A percentile compares a stretch with the other conserved stretches of the same genome.
These are phyloP conservation scores for Starmerella vaccinii DNA, from an alignment of 805 yeast species.

Conservation along the genomic window DNA sequence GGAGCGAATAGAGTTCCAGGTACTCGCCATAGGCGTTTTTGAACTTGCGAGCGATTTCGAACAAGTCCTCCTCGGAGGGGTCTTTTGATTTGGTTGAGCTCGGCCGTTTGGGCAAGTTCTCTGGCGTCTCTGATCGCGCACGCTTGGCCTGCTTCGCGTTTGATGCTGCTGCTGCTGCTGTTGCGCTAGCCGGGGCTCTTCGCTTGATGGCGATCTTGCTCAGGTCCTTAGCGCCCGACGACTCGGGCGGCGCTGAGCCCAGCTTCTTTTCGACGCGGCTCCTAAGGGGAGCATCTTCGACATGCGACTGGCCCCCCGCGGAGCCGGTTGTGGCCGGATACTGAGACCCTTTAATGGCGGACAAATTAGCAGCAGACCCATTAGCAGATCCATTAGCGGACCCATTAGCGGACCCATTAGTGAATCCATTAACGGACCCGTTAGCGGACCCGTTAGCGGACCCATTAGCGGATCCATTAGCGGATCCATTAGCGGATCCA, in stretches of 20 bases:
- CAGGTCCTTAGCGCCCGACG: not conserved
- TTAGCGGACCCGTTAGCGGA: not conserved
- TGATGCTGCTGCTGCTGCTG: too few relatives aligned
- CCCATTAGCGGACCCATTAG: too few relatives aligned
- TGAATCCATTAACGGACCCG: too few relatives aligned
- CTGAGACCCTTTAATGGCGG: too few relatives aligned
- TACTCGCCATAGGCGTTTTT: conserved; percentile 42
- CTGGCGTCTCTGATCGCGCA: conserved; percentile 6
- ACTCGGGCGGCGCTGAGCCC: not conserved
- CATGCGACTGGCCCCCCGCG: too few relatives aligned
- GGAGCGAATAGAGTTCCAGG: conserved; percentile 35
- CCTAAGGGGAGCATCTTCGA: too few relatives aligned
- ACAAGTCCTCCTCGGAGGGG: conserved; percentile 30
- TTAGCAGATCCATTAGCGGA: too few relatives aligned
- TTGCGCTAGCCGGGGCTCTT: not conserved
- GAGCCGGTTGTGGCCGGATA: too few relatives aligned
- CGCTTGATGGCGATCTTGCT: not conserved
- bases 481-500: too few relatives aligned
- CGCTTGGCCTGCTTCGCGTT: not conserved
- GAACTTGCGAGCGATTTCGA: conserved; percentile 40
- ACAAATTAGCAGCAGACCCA: too few relatives aligned
- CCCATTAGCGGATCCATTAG: not conserved
- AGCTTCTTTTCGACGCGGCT: not conserved
- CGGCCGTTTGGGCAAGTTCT: conserved; percentile 26
- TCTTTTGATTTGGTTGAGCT: conserved; percentile 24